Evolutionary conservation across 2,329 filamentous ascomycete genomes (phyloP), one percentile per base, ranked within the genome.

Genomic region (Cladorrhinum sp.): DNA sequence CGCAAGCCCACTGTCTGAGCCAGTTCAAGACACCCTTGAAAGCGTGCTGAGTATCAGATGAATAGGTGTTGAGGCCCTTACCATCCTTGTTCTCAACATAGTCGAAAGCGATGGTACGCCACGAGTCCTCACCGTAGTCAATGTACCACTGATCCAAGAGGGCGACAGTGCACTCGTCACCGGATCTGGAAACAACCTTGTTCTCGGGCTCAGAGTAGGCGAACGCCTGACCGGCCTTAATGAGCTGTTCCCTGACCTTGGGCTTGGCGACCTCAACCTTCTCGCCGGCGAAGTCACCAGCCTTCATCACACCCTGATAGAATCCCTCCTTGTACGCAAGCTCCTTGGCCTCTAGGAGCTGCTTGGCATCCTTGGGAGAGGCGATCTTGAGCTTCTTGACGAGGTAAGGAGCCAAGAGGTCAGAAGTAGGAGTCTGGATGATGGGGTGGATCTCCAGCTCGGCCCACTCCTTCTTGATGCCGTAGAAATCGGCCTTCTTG

Each of bases 81-180:
- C 84, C 84, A 63, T 87, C 82, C 60, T 81, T 83, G 71, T 87
- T 86, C 58, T 85, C 83, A 52, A 96, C 86, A 72, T 90, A 88
- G 67, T 88, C 82, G 58, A 93, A 80, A 14, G 90, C 91, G 49
- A 84, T 81, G 64, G 90, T 78, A 72, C 90, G 90, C 95, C 95
- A 98, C 55, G 88, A 83, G 49, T 91, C 91, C 76, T 93, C 90
- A 64, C 95, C 95, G 71, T 99, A 99, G 77, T 97, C 94, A 69
- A 99, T 81, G 78, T 96, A 99, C 93, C 95, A 99, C 77, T 99
- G 95, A 69, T 97, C 94, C 72, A 98, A 87, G 67, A 94, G 87
- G 28, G 92, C 90, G 62, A 95, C 94, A 61, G 96, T 92, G 73
- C 68, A 67, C 68, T 96, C 91, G 71, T 98, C 94, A 26, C 89